These are phyloP conservation scores for Sequoiadendron giganteum DNA, from an alignment of 75 land plant genomes.

Conservation along the genomic window DNA sequence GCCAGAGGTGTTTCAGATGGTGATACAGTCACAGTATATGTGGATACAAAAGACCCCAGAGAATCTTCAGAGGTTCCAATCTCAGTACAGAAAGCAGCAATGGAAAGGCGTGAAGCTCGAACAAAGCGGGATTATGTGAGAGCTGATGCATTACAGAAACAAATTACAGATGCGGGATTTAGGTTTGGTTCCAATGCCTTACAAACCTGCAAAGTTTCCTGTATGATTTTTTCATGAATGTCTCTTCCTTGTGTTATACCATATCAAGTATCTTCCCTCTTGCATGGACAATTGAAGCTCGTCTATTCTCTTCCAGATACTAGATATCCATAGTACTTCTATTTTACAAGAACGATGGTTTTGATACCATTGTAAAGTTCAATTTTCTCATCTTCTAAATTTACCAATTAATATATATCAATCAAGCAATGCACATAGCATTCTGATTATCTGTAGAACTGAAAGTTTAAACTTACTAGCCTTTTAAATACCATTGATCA, in stretches of 20 bases:
- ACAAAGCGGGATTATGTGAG: slow-evolving; percentile 37
- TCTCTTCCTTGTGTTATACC: not conserved
- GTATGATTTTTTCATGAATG: not conserved
- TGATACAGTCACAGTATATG: slow-evolving; percentile 82
- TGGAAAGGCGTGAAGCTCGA: slow-evolving; percentile 58
- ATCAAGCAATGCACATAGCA: not conserved
- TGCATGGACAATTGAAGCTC: not conserved
- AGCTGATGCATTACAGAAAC: slow-evolving; percentile 74
- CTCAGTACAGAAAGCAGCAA: slow-evolving; percentile 48
- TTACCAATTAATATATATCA: not conserved
- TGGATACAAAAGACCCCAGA: slow-evolving; percentile 54
- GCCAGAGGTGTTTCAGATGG: slow-evolving; percentile 76
- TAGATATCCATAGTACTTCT: not conserved
- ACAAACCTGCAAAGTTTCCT: not conserved
- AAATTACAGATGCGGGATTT: slow-evolving; percentile 67
- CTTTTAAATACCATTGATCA: not conserved
- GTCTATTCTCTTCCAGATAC: not conserved
- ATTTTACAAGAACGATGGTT: no score
- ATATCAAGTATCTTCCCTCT: not conserved
- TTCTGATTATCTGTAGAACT: not conserved
- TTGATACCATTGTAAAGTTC: not conserved
- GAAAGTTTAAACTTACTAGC: not conserved
- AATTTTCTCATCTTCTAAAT: not conserved
- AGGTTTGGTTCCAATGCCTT: slow-evolving; percentile 34
- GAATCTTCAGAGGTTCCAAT: slow-evolving; percentile 64